Evolutionary conservation across 768 basidiomycete genomes (phyloP), one percentile per base, ranked within the genome.

Genomic region (Termitomyces sp.): DNA sequence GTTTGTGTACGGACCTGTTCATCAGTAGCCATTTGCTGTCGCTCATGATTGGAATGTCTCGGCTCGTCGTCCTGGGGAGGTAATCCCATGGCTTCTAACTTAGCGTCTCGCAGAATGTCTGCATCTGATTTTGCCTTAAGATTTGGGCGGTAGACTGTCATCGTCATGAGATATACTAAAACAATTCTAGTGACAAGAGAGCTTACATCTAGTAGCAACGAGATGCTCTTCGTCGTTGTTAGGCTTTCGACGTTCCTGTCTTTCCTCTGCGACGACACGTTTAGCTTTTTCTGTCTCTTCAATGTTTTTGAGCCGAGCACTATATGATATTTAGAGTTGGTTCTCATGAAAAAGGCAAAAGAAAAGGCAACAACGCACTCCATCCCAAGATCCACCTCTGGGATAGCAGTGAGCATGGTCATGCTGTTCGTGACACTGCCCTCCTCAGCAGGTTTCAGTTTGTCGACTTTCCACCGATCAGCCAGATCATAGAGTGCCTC

Each of bases 271-370:
- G 24, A 95, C 91, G 12, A 84, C 79, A 0, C 94, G 84, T 74
- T 98, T 98, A 0, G 96, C 96, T 66, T 93, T 96, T 72, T 98
- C 97, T 0, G 96, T 99, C 55, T 95, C 94, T 70, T 97, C 95
- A 58, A 99, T 99, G 70, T 98, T 99, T 76, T 90, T 88, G 58
- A 99, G 78, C 18, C 96, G 89, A 18, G 89, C 81, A 65, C 96
- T 98, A 61, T n/a, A 40, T 28, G 33, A 15, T 49, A 42, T 50
- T 35, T 12, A 58, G 20, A 48, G 52, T 52, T 24, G 33, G 22
- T 60, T 28, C 7, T 55, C 59, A 54, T 22, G 45, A 57, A 51
- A 46, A 38, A n/a, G 9, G 0, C 5, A 52, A 52, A 56, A 45
- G 42, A 9, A 38, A 28, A 46, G 20, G 24, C 28, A 49, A n/a